Evolutionary conservation across 2,329 filamentous ascomycete genomes (phyloP).

Genomic region (Triangularia setosa): DNA sequence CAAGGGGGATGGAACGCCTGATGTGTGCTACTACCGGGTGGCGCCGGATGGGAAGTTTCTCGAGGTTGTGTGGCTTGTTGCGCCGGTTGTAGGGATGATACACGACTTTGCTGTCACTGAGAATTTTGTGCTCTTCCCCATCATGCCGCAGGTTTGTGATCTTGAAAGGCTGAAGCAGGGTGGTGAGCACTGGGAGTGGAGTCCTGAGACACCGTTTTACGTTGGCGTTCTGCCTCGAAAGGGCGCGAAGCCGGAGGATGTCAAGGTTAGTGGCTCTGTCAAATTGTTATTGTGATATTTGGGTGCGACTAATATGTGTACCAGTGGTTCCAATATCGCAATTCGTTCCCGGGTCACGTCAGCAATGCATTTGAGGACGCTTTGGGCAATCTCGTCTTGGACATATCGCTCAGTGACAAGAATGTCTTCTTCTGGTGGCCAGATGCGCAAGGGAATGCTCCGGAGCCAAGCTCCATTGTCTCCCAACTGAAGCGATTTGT

Average conservation of each 20-base stretch:
- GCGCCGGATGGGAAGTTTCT: slow-evolving; percentile 28
- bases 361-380: slow-evolving; percentile 36
- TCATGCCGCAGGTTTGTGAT: slow-evolving; percentile 23
- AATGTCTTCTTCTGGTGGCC: slow-evolving; percentile 43
- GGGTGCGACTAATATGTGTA: not conserved
- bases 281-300: too few species aligned
- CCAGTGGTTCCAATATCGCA: slow-evolving; percentile 35
- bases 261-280: slow-evolving; percentile 18
- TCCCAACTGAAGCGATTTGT: slow-evolving; percentile 27
- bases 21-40: slow-evolving; percentile 36
- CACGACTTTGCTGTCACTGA: slow-evolving; percentile 41
- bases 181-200: slow-evolving; percentile 38
- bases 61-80: slow-evolving; percentile 28
- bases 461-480: slow-evolving; percentile 28
- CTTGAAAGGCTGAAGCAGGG: slow-evolving; percentile 36
- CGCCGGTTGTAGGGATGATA: slow-evolving; percentile 37
- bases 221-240: slow-evolving; percentile 25
- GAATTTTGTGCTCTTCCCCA: slow-evolving; percentile 37
- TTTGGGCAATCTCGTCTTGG: slow-evolving; percentile 32
- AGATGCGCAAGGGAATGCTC: slow-evolving; percentile 34
- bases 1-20: slow-evolving; percentile 36
- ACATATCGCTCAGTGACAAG: slow-evolving; percentile 34
- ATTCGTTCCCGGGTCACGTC: slow-evolving; percentile 35
- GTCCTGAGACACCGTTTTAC: slow-evolving; percentile 23
- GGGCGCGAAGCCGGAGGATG: slow-evolving; percentile 30